A percentile compares a stretch with the other conserved stretches of the same genome.
Evolutionary conservation across 345 rosid genomes (phyloP).

Genomic region (Fremontodendron californicum): DNA sequence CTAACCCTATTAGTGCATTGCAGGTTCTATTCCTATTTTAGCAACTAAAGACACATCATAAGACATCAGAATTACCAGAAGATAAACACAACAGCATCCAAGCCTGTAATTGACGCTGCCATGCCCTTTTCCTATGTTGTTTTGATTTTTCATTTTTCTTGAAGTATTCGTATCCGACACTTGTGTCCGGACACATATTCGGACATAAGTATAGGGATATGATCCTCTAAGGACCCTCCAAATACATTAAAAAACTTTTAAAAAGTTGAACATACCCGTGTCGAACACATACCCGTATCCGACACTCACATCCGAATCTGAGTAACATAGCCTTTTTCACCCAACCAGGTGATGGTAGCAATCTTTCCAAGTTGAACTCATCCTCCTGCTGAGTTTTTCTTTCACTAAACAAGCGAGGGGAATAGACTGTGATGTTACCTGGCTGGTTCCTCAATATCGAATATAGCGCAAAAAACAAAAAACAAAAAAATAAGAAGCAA

Average conservation of each 20-base stretch:
- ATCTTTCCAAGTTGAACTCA: slow-evolving; percentile 53
- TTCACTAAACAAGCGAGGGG: slow-evolving; percentile 54
- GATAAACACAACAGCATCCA: slow-evolving; percentile 73
- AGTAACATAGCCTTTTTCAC: no score
- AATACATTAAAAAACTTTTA: no score
- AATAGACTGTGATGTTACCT: slow-evolving; percentile 49
- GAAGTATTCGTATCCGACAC: no score
- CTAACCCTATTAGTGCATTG: background rate
- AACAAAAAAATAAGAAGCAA: no score
- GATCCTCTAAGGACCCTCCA: no score
- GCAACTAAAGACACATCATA: background rate
- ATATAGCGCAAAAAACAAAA: slow-evolving; percentile 72
- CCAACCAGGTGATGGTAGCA: slow-evolving; percentile 88
- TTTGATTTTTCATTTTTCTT: no score
- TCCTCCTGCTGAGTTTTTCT: slow-evolving; percentile 27
- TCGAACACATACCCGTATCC: no score
- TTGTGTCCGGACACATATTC: no score
- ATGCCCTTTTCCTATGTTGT: no score
- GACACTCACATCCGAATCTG: no score
- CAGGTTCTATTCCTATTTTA: background rate
- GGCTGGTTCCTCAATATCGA: slow-evolving; percentile 83
- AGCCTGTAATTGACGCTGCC: slow-evolving; percentile 54
- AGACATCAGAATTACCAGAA: slow-evolving; percentile 47
- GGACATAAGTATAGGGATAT: no score
- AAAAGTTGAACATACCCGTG: no score